Conservation (phyloP, 192 early-diverging fungal species). For the Rhizophagus clarus region DNA sequence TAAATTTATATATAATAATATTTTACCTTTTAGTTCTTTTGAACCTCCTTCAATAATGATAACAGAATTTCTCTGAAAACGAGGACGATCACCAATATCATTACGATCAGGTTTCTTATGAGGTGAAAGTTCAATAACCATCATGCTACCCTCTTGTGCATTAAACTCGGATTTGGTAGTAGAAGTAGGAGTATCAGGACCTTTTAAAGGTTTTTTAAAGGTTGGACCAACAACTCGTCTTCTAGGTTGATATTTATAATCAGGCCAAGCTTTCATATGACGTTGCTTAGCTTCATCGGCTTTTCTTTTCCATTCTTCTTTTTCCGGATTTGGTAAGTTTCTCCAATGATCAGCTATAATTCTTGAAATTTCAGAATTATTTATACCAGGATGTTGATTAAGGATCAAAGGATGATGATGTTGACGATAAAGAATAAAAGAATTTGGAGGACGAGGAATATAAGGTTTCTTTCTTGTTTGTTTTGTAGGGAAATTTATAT, state of each 20-base stretch:
- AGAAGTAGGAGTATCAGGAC: constrained; percentile 10
- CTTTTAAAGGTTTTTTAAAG: constrained; percentile 22
- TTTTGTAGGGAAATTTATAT: constrained; percentile 5
- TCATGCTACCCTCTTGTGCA: not conserved
- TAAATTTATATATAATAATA: not conserved
- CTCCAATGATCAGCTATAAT: constrained; percentile 34
- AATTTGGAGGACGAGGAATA: constrained; percentile 34
- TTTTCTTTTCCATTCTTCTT: constrained; percentile 33
- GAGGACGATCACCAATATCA: not conserved
- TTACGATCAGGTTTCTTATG: not conserved
- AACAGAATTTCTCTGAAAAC: constrained; percentile 8
- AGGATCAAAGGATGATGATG: constrained; percentile 33
- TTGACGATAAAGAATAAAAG: constrained; percentile 34
- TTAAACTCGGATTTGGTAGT: not conserved
- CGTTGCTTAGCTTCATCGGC: constrained; percentile 32
- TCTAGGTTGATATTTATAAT: constrained; percentile 35
- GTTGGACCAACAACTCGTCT: constrained; percentile 30
- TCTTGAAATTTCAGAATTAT: constrained; percentile 32
- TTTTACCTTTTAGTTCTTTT: constrained; percentile 26
- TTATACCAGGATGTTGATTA: constrained; percentile 33
- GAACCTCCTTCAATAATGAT: constrained; percentile 31
- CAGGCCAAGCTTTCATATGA: constrained; percentile 33
- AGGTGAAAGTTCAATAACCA: constrained; percentile 17
- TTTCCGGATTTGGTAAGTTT: constrained; percentile 25
- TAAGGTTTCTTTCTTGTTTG: constrained; percentile 32